These are phyloP conservation scores for Neurospora sp. DNA, from an alignment of 495 filamentous ascomycete genomes.

Conservation along the genomic window DNA sequence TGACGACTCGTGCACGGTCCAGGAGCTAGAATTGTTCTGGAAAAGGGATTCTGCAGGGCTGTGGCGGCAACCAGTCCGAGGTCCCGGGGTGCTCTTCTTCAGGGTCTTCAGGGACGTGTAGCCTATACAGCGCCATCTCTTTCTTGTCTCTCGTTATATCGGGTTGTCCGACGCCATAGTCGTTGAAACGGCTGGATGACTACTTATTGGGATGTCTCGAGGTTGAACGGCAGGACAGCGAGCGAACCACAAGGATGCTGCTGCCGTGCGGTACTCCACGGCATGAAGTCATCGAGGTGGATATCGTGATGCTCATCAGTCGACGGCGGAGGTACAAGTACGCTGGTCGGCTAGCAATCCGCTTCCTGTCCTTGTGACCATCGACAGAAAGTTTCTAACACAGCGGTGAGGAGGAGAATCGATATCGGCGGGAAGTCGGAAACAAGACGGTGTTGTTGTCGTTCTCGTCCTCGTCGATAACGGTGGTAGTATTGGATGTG, in stretches of 20 bases:
- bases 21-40: constrained; percentile 24
- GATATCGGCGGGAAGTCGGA: neutral
- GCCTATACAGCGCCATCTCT: neutral
- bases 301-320: neutral
- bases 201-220: neutral
- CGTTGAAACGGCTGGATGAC: neutral
- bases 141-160: neutral
- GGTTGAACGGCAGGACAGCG: neutral
- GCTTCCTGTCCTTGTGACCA: neutral
- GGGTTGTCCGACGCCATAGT: neutral
- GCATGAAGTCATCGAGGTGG: neutral
- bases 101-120: neutral
- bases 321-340: neutral
- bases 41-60: constrained; percentile 17
- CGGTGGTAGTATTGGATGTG: neutral
- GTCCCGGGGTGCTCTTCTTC: constrained; percentile 5
- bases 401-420: neutral
- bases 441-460: neutral
- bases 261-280: neutral
- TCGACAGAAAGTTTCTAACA: neutral
- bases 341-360: neutral
- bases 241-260: neutral
- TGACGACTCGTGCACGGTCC: constrained; percentile 9
- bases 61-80: constrained; percentile 13
- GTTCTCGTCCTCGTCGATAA: neutral